Conservation (phyloP, 176 grass and related monocot genomes). For the Oryza rufipogon region DNA sequence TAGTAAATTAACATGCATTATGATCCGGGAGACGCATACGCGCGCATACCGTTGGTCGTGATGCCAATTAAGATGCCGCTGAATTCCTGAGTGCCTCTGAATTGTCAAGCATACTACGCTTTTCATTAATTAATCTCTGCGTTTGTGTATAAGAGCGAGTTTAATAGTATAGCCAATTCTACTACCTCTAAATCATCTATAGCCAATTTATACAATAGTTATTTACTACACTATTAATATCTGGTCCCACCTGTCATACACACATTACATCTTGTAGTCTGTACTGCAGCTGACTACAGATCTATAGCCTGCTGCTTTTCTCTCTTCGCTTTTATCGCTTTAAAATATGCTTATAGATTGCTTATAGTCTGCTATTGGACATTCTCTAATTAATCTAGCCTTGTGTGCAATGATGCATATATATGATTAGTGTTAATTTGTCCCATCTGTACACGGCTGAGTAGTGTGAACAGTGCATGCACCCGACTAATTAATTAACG, state of each 20-base stretch:
- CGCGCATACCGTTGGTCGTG: constrained; percentile 38
- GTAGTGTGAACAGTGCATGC: constrained; percentile 28
- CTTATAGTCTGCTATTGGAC: too few relatives aligned
- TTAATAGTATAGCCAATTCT: too few relatives aligned
- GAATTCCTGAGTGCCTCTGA: constrained; percentile 23
- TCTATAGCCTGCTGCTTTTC: too few relatives aligned
- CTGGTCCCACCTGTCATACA: too few relatives aligned
- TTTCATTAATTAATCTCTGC: not conserved
- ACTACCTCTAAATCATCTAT: too few relatives aligned
- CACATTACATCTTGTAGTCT: too few relatives aligned
- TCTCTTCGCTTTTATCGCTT: too few relatives aligned
- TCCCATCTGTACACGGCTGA: constrained; percentile 25
- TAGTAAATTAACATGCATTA: constrained; percentile 6
- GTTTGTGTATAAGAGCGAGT: too few relatives aligned
- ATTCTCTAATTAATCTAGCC: not conserved
- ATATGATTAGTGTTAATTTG: constrained; percentile 42
- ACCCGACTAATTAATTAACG: constrained; percentile 8
- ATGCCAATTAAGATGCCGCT: constrained; percentile 54
- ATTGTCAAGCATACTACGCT: constrained; percentile 36
- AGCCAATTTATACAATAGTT: too few relatives aligned
- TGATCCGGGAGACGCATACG: not conserved
- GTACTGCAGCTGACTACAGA: too few relatives aligned
- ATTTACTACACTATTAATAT: too few relatives aligned
- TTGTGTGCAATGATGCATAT: constrained; percentile 38
- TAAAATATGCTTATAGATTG: too few relatives aligned